Conservation (phyloP, 73 alveolate genomes). For the Stentor roeselii region DNA sequence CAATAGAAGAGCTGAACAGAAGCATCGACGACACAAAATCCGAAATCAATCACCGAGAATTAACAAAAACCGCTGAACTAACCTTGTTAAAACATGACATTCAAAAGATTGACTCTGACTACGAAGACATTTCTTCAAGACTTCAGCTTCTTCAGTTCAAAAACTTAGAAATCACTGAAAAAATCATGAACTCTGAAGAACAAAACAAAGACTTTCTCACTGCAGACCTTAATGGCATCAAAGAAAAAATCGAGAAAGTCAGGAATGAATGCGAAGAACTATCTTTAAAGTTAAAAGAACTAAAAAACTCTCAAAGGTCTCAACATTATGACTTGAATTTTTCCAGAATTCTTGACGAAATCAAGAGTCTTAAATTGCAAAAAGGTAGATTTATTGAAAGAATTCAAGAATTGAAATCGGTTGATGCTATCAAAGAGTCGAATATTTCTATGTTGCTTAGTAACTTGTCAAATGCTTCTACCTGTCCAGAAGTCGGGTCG, state of each 20-base stretch:
- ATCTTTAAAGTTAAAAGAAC: no score
- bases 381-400: neutral
- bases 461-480: neutral
- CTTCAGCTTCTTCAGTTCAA: neutral
- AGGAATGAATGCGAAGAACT: neutral
- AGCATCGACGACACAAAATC: neutral
- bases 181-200: neutral
- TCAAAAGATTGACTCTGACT: neutral
- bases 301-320: neutral
- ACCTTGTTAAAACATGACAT: neutral
- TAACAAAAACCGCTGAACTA: neutral
- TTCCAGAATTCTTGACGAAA: neutral
- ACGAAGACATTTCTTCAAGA: neutral
- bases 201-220: neutral
- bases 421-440: neutral
- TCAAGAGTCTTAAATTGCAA: no score
- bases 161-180: neutral
- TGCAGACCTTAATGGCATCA: no score
- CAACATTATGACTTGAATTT: neutral
- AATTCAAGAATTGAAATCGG: neutral
- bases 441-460: neutral
- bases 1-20: neutral
- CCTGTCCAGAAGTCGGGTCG: neutral
- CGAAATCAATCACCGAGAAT: neutral
- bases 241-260: neutral